A percentile compares a stretch with the other conserved stretches of the same genome.
These are phyloP conservation scores for Euphorbia lathyris DNA, from an alignment of 345 rosid genomes.

Conservation along the genomic window DNA sequence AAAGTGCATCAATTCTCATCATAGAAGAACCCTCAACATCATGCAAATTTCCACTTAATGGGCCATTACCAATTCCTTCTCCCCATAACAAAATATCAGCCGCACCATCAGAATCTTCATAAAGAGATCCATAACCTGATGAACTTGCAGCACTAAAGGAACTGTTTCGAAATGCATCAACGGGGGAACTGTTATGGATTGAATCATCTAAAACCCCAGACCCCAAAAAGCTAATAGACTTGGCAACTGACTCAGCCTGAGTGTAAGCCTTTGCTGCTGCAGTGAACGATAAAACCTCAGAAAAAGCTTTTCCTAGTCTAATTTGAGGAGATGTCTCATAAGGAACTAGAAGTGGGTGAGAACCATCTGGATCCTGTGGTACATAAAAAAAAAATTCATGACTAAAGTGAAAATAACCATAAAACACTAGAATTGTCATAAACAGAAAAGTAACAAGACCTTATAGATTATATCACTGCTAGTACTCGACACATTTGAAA, in stretches of 20 bases:
- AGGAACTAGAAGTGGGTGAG: conserved; percentile 42
- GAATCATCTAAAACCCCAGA: conserved; percentile 36
- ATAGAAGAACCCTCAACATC: conserved; percentile 30
- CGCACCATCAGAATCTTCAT: conserved; percentile 66
- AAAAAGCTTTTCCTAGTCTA: conserved; percentile 63
- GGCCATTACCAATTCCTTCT: conserved; percentile 61
- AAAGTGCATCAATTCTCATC: conserved; percentile 46
- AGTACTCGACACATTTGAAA: conserved; percentile 43
- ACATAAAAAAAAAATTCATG: conserved; percentile 3
- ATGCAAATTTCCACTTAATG: conserved; percentile 45
- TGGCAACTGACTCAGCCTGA: conserved; percentile 44
- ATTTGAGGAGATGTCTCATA: conserved; percentile 39
- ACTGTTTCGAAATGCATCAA: conserved; percentile 63
- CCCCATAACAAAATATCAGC: conserved; percentile 92
- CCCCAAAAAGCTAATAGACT: conserved; percentile 29
- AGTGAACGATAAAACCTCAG: conserved; percentile 62
- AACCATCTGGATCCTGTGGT: conserved; percentile 45
- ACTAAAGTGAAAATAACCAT: conserved; percentile 8
- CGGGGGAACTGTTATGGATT: conserved; percentile 47
- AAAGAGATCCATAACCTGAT: conserved; percentile 76
- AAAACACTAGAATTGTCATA: conserved; percentile 25
- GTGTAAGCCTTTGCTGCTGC: conserved; percentile 36
- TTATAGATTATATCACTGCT: conserved; percentile 14
- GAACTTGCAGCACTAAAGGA: conserved; percentile 84
- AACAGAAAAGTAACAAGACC: neutral